These are phyloP conservation scores for Cercospora janseana DNA, from an alignment of 2,329 filamentous ascomycete species.

Conservation along the genomic window DNA sequence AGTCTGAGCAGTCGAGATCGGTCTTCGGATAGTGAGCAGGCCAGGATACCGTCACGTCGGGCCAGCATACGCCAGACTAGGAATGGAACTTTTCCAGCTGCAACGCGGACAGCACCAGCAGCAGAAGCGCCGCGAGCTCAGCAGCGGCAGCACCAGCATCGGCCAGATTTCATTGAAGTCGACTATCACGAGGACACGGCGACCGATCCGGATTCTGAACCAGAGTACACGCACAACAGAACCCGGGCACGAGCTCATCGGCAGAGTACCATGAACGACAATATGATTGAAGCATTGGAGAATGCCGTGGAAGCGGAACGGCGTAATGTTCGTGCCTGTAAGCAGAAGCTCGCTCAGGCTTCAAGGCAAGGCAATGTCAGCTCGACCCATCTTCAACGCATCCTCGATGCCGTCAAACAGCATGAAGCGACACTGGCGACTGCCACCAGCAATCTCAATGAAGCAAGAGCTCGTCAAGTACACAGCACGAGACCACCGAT, in stretches of 20 bases:
- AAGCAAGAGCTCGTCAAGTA: conserved; percentile 14
- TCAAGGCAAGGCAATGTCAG: conserved; percentile 26
- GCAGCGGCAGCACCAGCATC: conserved; percentile 6
- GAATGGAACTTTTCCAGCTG: background rate
- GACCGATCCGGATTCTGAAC: conserved; percentile 9
- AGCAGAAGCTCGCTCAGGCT: conserved; percentile 30
- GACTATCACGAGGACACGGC: conserved; percentile 24
- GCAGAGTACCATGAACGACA: conserved; percentile 14
- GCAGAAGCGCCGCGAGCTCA: conserved; percentile 14
- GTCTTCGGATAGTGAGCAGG: conserved; percentile 18
- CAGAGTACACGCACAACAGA: conserved; percentile 12
- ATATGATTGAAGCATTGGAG: conserved; percentile 26
- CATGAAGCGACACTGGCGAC: conserved; percentile 24
- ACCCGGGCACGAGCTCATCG: conserved; percentile 8
- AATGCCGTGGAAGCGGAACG: conserved; percentile 28
- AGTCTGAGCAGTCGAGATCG: conserved; percentile 21
- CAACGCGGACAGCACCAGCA: background rate
- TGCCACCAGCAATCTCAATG: conserved; percentile 21
- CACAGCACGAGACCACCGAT: conserved; percentile 13
- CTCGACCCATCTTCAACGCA: conserved; percentile 25
- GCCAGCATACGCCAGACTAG: conserved; percentile 17
- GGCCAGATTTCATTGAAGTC: conserved; percentile 22
- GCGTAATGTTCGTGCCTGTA: conserved; percentile 25
- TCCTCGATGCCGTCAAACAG: conserved; percentile 30
- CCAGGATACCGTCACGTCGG: conserved; percentile 13